phyloP scores from a whole-genome alignment of 208 protist species.

The Leishmania tropica region DNA sequence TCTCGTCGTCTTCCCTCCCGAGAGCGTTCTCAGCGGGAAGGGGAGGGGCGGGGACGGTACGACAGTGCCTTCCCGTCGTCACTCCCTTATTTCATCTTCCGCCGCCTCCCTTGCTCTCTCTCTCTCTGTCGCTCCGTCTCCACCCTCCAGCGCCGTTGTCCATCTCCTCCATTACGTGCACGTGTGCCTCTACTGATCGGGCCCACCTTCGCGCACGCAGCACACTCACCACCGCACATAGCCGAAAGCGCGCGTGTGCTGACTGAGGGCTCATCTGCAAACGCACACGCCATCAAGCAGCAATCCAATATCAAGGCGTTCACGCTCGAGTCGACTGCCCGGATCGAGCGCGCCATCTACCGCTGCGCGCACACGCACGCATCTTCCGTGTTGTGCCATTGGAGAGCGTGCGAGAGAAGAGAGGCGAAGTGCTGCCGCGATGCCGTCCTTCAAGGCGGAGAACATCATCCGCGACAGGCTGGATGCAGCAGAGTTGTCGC shows the following conservation, averaged over 20 bases:
- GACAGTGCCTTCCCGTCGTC: not conserved
- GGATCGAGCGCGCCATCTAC: not conserved
- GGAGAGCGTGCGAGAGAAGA: not conserved
- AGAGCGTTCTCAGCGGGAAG: not conserved
- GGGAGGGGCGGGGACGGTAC: not conserved
- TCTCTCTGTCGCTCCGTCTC: not conserved
- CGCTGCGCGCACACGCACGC: not conserved
- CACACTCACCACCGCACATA: too few relatives aligned
- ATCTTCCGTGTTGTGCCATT: not conserved
- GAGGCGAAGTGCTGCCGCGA: not conserved
- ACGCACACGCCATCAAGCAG: not conserved
- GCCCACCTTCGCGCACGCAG: not conserved
- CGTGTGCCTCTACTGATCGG: not conserved
- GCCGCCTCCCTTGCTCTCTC: not conserved
- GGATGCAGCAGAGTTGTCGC: slow-evolving; percentile 37
- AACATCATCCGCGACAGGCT: slow-evolving; percentile 28
- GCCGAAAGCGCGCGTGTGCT: not conserved
- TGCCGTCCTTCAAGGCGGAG: slow-evolving; percentile 29
- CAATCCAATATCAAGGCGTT: not conserved
- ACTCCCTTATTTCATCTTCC: not conserved
- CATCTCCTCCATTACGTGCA: not conserved
- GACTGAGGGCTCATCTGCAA: not conserved
- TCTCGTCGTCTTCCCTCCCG: not conserved
- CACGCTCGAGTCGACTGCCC: not conserved
- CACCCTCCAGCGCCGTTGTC: not conserved